These are phyloP conservation scores for Ottelia alismoides DNA, from an alignment of 106 monocot species.

Conservation along the genomic window DNA sequence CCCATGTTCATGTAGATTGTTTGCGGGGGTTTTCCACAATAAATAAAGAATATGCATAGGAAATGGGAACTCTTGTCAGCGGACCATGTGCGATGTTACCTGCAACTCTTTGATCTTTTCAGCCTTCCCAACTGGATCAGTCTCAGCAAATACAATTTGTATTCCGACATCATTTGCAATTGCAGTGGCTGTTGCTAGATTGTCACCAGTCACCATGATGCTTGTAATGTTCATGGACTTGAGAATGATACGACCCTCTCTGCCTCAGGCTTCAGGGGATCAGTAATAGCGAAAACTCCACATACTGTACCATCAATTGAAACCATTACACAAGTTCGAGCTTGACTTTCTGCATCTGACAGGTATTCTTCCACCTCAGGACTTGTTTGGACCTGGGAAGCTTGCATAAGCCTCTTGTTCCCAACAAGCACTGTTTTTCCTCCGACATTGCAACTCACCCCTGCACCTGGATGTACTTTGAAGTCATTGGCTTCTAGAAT, in stretches of 20 bases:
- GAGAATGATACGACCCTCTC: slow-evolving; percentile 42
- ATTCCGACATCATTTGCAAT: slow-evolving; percentile 68
- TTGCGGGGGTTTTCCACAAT: too few species aligned
- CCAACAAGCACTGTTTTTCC: slow-evolving; percentile 45
- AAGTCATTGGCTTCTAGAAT: slow-evolving; percentile 39
- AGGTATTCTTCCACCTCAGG: slow-evolving; percentile 43
- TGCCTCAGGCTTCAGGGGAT: slow-evolving; percentile 81
- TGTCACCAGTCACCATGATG: slow-evolving; percentile 89
- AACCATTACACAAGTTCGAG: slow-evolving; percentile 70
- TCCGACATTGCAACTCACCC: slow-evolving; percentile 39
- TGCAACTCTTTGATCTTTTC: slow-evolving; percentile 60
- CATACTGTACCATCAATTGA: slow-evolving; percentile 41
- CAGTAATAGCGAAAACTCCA: slow-evolving; percentile 74
- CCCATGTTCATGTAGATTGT: too few species aligned
- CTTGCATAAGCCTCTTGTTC: slow-evolving; percentile 62
- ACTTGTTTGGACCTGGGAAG: slow-evolving; percentile 24
- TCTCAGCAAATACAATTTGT: slow-evolving; percentile 60
- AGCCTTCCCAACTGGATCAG: slow-evolving; percentile 73
- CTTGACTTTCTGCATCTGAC: slow-evolving; percentile 40
- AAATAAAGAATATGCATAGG: too few species aligned
- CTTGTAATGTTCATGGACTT: slow-evolving; percentile 55
- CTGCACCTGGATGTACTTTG: slow-evolving; percentile 63
- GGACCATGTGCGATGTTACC: too few species aligned
- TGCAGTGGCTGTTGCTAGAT: slow-evolving; percentile 62
- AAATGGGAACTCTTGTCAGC: too few species aligned